Evolutionary conservation across 306 rosid genomes (phyloP).

Genomic region (Cicer yamashitae): DNA sequence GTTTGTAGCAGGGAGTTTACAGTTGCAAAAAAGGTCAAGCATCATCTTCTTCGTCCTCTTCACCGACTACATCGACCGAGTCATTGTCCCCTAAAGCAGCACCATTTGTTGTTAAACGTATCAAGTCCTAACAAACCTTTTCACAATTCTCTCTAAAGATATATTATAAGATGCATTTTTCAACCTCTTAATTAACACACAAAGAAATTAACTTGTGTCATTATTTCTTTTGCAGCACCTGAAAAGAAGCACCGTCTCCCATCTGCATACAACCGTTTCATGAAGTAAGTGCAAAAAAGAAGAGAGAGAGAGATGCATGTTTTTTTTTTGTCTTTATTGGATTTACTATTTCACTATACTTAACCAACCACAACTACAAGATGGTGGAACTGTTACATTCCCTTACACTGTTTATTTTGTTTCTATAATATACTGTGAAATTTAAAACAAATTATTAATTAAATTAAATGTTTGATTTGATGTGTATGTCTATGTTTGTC

Average conservation of each 20-base stretch:
- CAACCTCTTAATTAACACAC: neutral
- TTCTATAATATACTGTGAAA: neutral
- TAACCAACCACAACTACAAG: neutral
- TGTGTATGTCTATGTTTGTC: slow-evolving; percentile 12
- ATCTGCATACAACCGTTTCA: slow-evolving; percentile 97
- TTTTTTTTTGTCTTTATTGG: neutral
- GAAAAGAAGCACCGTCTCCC: slow-evolving; percentile 98
- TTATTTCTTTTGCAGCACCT: slow-evolving; percentile 68
- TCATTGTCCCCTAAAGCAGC: slow-evolving; percentile 83
- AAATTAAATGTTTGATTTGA: slow-evolving; percentile 20
- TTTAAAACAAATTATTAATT: neutral
- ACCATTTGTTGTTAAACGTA: slow-evolving; percentile 91
- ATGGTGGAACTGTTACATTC: slow-evolving; percentile 32
- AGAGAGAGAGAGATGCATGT: neutral
- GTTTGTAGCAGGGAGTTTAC: slow-evolving; percentile 66
- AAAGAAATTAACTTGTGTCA: neutral
- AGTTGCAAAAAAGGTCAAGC: slow-evolving; percentile 62
- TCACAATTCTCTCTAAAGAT: slow-evolving; percentile 25
- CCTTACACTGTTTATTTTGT: slow-evolving; percentile 21
- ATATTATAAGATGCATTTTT: neutral
- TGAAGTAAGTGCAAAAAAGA: slow-evolving; percentile 70
- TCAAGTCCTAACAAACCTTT: neutral
- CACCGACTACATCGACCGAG: slow-evolving; percentile 65
- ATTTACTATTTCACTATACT: slow-evolving; percentile 7
- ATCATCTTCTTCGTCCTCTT: slow-evolving; percentile 64